Conservation (phyloP, 192 early-diverging fungal species). For the Cetraspora pellucida region DNA sequence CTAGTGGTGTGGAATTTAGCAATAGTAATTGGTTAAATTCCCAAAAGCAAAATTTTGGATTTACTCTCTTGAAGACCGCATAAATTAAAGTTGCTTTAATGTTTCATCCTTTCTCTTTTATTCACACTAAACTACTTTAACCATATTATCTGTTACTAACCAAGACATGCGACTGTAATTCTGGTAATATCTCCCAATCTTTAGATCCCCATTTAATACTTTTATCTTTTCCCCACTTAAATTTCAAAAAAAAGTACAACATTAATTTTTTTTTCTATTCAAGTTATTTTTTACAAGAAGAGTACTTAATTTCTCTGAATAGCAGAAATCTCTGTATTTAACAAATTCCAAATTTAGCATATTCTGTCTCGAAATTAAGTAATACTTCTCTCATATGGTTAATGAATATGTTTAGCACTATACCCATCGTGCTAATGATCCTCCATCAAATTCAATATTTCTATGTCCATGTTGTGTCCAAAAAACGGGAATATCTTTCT, state of each 20-base stretch:
- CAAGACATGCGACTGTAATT: neutral
- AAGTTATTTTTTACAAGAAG: neutral
- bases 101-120: too few species aligned
- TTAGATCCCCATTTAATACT: constrained; percentile 7
- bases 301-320: too few species aligned
- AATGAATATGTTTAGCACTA: neutral
- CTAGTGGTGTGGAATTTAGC: neutral
- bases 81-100: too few species aligned
- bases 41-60: neutral
- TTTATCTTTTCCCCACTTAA: neutral
- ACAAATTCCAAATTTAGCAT: too few species aligned
- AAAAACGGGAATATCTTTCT: neutral
- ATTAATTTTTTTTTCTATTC: neutral
- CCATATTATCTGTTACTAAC: too few species aligned
- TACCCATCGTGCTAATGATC: neutral
- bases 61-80: neutral
- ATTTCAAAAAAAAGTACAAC: neutral
- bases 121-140: neutral
- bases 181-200: neutral
- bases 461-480: neutral
- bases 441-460: constrained; percentile 3
- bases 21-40: neutral
- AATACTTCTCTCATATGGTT: too few species aligned
- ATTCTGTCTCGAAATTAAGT: too few species aligned
- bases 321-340: too few species aligned